Percentiles rank a stretch among this genome's conserved stretches.
Evolutionary conservation across 2,329 filamentous ascomycete genomes (phyloP).

Genomic region (Pestalotiopsis sp.): DNA sequence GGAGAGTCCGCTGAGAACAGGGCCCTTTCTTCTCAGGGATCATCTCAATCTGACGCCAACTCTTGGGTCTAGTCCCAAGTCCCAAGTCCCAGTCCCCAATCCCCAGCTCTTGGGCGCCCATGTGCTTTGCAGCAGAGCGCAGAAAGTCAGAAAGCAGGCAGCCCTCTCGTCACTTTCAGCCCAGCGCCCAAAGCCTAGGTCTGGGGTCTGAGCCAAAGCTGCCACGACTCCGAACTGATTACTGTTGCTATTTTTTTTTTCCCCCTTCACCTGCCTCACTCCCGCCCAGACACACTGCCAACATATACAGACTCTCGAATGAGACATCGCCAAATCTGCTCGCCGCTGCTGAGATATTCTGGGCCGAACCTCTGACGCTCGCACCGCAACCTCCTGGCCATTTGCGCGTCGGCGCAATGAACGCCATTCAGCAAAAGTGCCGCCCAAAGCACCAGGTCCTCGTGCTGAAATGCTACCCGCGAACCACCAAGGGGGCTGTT

Average conservation of each 20-base stretch:
- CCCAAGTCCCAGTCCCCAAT: not conserved
- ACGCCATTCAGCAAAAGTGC: slow-evolving; percentile 65
- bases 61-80: not conserved
- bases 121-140: not conserved
- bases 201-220: not conserved
- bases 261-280: not conserved
- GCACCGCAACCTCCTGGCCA: not conserved
- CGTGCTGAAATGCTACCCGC: slow-evolving; percentile 94
- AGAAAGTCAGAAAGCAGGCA: not conserved
- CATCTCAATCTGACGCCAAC: not conserved
- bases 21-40: not conserved
- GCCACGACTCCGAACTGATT: slow-evolving; percentile 7
- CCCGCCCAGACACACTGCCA: not conserved
- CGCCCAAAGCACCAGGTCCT: slow-evolving; percentile 97
- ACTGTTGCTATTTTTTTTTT: not conserved
- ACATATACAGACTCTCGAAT: not conserved
- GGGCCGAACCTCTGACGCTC: not conserved
- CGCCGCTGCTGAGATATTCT: not conserved
- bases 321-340: not conserved
- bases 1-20: not conserved
- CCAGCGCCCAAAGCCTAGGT: not conserved
- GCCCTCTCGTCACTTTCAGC: not conserved
- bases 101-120: not conserved
- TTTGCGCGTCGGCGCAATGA: slow-evolving; percentile 46
- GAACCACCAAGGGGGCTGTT: slow-evolving; percentile 84